Conservation (phyloP, 2,329 filamentous ascomycete species). For the Chalaropsis thielavioides region DNA sequence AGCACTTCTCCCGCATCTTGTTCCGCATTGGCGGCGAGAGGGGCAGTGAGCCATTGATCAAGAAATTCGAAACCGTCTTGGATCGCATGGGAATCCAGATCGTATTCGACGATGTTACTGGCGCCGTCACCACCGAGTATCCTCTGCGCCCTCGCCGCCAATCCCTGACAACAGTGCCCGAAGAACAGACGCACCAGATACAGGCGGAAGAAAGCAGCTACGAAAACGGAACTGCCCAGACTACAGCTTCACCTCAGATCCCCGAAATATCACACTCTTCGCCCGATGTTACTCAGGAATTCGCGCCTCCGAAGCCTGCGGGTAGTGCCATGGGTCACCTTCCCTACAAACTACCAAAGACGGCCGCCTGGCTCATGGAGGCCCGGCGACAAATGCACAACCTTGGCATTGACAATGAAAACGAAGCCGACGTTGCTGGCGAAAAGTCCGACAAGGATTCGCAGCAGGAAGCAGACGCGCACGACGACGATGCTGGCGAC, state of each 20-base stretch:
- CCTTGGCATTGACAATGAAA: constrained; percentile 13
- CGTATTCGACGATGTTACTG: constrained; percentile 34
- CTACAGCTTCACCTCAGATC: constrained; percentile 11
- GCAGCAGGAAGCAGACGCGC: constrained; percentile 6
- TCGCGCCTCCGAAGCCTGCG: neutral
- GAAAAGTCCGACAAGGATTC: neutral
- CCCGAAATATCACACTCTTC: constrained; percentile 16
- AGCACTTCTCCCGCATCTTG: constrained; percentile 61
- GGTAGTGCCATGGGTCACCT: neutral
- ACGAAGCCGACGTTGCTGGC: neutral
- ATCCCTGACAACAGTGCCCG: constrained; percentile 16
- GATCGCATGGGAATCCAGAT: constrained; percentile 56
- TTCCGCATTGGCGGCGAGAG: constrained; percentile 60
- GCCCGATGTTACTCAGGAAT: constrained; percentile 9
- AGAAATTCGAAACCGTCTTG: constrained; percentile 57
- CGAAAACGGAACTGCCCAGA: constrained; percentile 10
- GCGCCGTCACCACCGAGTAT: constrained; percentile 17
- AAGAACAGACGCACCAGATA: constrained; percentile 14
- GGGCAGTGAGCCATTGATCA: constrained; percentile 42
- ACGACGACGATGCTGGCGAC: constrained; percentile 5
- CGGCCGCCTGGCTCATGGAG: constrained; percentile 12
- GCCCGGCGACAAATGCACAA: constrained; percentile 15
- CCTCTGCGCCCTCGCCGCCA: constrained; percentile 9
- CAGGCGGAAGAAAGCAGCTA: constrained; percentile 15
- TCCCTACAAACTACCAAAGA: neutral